These are phyloP conservation scores for Ogataea parapolymorpha DNA, from an alignment of 805 yeast species.

Conservation along the genomic window DNA sequence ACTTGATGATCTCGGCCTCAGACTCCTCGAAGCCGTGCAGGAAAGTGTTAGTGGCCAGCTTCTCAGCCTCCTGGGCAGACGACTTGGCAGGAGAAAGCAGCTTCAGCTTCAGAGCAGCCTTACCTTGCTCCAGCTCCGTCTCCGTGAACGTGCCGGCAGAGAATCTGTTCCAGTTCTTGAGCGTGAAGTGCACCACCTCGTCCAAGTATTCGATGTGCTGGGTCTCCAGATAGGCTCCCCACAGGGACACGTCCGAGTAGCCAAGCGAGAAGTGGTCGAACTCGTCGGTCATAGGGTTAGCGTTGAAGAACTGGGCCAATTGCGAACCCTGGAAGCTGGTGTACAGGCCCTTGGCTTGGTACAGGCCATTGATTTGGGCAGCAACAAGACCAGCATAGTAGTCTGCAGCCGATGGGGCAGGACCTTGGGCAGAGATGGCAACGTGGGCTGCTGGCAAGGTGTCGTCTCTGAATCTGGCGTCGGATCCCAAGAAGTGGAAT, in stretches of 20 bases:
- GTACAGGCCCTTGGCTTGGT: constrained; percentile 49
- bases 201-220: constrained; percentile 59
- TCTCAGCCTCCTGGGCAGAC: constrained; percentile 40
- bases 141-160: constrained; percentile 65
- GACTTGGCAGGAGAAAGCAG: constrained; percentile 52
- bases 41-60: constrained; percentile 58
- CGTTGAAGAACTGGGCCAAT: constrained; percentile 64
- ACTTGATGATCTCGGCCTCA: constrained; percentile 53
- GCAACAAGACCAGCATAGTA: constrained; percentile 74
- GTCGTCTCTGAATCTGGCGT: constrained; percentile 85
- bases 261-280: constrained; percentile 70
- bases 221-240: constrained; percentile 75
- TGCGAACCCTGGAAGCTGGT: constrained; percentile 63
- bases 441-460: constrained; percentile 78
- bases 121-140: constrained; percentile 75
- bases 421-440: constrained; percentile 73
- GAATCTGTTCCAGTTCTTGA: constrained; percentile 87
- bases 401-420: constrained; percentile 57
- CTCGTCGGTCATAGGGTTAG: constrained; percentile 69
- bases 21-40: constrained; percentile 62
- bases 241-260: constrained; percentile 75
- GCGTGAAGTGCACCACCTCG: constrained; percentile 75
- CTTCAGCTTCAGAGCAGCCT: constrained; percentile 64
- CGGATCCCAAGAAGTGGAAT: constrained; percentile 78
- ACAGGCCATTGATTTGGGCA: constrained; percentile 56